Base-by-base conservation (phyloP, 176 grass and related monocot species). In the Raddia distichophylla region DNA sequence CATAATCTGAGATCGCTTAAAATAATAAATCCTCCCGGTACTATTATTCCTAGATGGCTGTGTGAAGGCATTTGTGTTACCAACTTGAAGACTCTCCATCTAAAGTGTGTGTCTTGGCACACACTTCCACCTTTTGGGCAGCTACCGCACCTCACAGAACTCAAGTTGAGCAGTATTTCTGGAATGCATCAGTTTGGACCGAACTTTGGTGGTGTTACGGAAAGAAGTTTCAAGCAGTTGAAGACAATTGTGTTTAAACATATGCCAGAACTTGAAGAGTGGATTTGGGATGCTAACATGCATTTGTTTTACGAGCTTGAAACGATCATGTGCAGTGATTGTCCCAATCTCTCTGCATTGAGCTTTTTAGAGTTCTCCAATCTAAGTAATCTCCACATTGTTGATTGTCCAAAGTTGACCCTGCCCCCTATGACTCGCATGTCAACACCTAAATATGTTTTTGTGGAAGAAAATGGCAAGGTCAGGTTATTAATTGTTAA, bases 91-190 rank as follows among this genome's bases (percentile, higher is more conserved):
- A 0, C 0, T 1, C 44, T 82, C 0, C 4, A 7, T 73, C 56
- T 82, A 1, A 6, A 42, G 1, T 6, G 52, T 6, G 19, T 80
- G 0, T 69, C 64, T 22, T 80, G 78, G 78, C 2, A 5, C 8
- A 17, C 2, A 1, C 51, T 70, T 80, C 78, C 65, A 59, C 65
- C 78, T 34, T 60, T 71, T 2, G 79, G 67, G 9, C 54, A 8
- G 8, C 3, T 81, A 1, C 14, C 43, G 4, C 52, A 4, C 12
- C 42, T 80, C 0, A 8, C 2, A 3, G 5, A 2, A 11, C 46
- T 73, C 0, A 1, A 0, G 3, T 13, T 82, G 58, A 11, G 16
- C 5, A 53, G 59, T 2, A 73, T 82, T 27, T 27, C 7, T 53
- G 46, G 45, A 6, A 7, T 82, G 3, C 1, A 1, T 6, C 32